Conservation (phyloP, 148 eudicot genomes). For the Tetragonia tetragonoides region DNA sequence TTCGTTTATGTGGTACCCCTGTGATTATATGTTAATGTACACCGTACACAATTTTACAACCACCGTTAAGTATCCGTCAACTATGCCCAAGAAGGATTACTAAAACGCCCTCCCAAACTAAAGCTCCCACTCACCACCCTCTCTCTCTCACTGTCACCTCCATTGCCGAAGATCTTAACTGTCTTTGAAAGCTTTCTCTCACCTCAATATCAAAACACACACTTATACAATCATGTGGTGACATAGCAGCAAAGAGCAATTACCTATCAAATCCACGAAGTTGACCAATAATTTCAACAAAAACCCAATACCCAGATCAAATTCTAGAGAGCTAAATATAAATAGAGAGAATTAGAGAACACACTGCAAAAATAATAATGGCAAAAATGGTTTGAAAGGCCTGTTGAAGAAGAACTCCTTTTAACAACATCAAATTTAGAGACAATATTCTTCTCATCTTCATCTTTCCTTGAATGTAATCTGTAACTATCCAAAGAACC, state of each 20-base stretch:
- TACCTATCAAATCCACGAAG: neutral
- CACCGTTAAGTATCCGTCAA: too few relatives aligned
- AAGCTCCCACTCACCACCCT: too few relatives aligned
- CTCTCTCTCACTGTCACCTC: too few relatives aligned
- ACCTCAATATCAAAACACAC: too few relatives aligned
- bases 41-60: too few relatives aligned
- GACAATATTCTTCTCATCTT: slow-evolving; percentile 79
- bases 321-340: neutral
- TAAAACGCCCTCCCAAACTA: too few relatives aligned
- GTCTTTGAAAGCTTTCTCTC: too few relatives aligned
- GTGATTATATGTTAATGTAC: too few relatives aligned
- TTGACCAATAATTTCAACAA: slow-evolving; percentile 1
- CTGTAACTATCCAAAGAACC: slow-evolving; percentile 56
- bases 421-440: slow-evolving; percentile 57
- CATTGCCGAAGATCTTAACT: too few relatives aligned
- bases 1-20: too few relatives aligned
- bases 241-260: neutral
- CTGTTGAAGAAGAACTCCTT: slow-evolving; percentile 85
- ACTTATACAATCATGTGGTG: too few relatives aligned
- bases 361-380: slow-evolving; percentile 56
- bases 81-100: too few relatives aligned
- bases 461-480: slow-evolving; percentile 66
- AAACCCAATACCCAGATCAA: neutral
- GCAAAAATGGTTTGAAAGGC: slow-evolving; percentile 71
- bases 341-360: slow-evolving; percentile 13